A percentile compares a stretch with the other conserved stretches of the same genome.
Evolutionary conservation across 148 eudicot genomes (phyloP).

Genomic region (Rhododendron ferrugineum): DNA sequence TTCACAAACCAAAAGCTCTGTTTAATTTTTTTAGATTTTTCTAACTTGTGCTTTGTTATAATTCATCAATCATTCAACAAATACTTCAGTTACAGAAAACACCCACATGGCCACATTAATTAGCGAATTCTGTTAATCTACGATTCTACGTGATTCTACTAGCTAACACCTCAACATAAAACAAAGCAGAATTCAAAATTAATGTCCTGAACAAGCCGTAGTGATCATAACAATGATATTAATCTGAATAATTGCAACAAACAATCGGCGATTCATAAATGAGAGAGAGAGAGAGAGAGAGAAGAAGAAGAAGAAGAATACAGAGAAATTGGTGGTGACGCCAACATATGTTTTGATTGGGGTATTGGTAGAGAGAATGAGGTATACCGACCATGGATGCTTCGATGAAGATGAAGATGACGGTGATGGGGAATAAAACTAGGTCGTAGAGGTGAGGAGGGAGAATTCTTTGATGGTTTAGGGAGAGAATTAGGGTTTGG

Average conservation of each 20-base stretch:
- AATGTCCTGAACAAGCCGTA: neutral
- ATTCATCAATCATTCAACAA: neutral
- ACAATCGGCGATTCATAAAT: neutral
- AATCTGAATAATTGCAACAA: neutral
- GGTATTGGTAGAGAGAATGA: slow-evolving; percentile 55
- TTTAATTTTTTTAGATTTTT: too few species aligned
- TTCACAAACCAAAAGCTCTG: too few species aligned
- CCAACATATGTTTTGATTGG: slow-evolving; percentile 82
- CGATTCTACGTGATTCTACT: neutral
- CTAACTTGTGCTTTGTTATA: too few species aligned
- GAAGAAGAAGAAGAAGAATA: slow-evolving; percentile 8
- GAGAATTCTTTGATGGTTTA: too few species aligned
- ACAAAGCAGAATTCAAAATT: neutral
- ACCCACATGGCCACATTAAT: neutral
- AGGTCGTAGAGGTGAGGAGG: too few species aligned
- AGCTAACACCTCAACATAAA: neutral
- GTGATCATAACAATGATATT: too few species aligned
- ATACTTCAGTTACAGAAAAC: neutral
- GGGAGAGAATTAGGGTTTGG: neutral
- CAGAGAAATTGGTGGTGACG: slow-evolving; percentile 63
- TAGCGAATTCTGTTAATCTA: neutral
- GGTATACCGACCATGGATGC: slow-evolving; percentile 49
- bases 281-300: too few species aligned
- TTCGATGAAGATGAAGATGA: neutral
- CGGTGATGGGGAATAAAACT: neutral